Conservation (phyloP, 306 rosid genomes). For the Cotoneaster glaucophyllus region DNA sequence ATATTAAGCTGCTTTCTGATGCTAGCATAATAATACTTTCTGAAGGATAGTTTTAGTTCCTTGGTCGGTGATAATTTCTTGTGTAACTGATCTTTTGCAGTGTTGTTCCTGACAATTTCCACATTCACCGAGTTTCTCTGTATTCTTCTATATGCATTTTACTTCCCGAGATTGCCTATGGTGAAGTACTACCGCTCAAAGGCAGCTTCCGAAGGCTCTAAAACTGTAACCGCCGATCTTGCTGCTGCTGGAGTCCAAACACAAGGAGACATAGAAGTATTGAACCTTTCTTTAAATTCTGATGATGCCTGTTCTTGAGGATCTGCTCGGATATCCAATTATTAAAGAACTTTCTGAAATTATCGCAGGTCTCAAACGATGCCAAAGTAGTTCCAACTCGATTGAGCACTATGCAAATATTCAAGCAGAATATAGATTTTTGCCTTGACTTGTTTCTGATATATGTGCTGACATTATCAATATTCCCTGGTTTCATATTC, state of each 20-base stretch:
- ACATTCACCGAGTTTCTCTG: constrained; percentile 52
- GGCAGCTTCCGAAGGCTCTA: constrained; percentile 80
- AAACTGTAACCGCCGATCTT: constrained; percentile 77
- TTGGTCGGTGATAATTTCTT: neutral
- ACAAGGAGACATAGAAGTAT: constrained; percentile 32
- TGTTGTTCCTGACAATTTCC: constrained; percentile 53
- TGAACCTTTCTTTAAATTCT: neutral
- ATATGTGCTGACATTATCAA: constrained; percentile 63
- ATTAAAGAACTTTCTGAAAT: neutral
- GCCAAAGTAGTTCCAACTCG: constrained; percentile 23
- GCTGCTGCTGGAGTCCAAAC: constrained; percentile 66
- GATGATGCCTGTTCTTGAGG: neutral
- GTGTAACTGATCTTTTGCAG: constrained; percentile 35
- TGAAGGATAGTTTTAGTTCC: neutral
- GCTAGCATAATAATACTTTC: neutral
- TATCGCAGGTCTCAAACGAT: constrained; percentile 32
- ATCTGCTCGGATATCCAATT: neutral
- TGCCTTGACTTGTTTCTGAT: constrained; percentile 48
- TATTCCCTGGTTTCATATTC: constrained; percentile 76
- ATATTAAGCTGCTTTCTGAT: neutral
- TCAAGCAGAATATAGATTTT: constrained; percentile 51
- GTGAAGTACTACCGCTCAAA: constrained; percentile 72
- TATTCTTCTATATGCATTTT: constrained; percentile 54
- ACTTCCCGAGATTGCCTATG: constrained; percentile 66
- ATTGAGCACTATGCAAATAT: constrained; percentile 45